A percentile compares a stretch with the other conserved stretches of the same genome.
Conservation (phyloP, 176 grass and related monocot genomes). For the Aegilops longissima region DNA sequence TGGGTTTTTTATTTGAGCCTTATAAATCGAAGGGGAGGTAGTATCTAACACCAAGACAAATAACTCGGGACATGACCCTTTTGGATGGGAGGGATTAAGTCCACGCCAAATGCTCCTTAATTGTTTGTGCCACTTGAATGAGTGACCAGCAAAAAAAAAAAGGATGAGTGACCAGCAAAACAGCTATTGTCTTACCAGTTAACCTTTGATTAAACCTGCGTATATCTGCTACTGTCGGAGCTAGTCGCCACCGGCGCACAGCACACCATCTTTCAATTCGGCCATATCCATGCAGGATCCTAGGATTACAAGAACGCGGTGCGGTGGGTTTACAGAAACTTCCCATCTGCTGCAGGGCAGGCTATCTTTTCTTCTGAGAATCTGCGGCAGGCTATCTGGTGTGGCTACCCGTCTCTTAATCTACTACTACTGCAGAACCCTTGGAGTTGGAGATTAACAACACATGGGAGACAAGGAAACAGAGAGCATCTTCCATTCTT, state of each 20-base stretch:
- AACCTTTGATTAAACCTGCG: background rate
- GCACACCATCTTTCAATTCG: background rate
- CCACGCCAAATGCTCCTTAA: background rate
- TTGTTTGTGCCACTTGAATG: no score
- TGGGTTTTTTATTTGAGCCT: no score
- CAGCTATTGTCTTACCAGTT: no score
- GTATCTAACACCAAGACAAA: no score
- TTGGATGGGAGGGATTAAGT: background rate
- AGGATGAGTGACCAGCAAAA: no score
- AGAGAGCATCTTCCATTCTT: constrained; percentile 28
- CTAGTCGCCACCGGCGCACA: background rate
- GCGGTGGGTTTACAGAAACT: background rate
- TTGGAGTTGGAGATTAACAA: background rate
- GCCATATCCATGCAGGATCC: background rate
- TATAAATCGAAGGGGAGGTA: no score
- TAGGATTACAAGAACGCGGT: background rate
- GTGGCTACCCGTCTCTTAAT: background rate
- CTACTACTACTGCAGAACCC: constrained; percentile 4
- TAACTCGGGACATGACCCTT: no score
- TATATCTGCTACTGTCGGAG: background rate
- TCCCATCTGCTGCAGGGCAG: background rate
- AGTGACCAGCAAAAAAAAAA: no score
- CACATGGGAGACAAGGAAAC: background rate
- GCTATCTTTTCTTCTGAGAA: background rate
- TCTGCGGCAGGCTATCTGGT: background rate